Conservation (phyloP, 805 yeast genomes). For the Brettanomyces sp. region DNA sequence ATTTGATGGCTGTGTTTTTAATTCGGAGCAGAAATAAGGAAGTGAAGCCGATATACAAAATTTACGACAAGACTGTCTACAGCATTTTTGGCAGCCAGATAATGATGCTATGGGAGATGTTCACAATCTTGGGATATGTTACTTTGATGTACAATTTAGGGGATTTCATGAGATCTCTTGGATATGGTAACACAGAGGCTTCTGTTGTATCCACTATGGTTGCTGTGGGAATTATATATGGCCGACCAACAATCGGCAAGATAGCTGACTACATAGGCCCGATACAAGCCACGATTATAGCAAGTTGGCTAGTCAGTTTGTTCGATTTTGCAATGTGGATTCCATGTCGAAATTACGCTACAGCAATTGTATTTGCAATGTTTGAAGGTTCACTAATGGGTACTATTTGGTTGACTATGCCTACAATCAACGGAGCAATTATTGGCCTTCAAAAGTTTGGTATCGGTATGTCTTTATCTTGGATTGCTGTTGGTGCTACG, state of each 20-base stretch:
- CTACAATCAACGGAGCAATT: slow-evolving; percentile 41
- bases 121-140: slow-evolving; percentile 53
- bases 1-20: slow-evolving; percentile 24
- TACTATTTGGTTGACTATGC: slow-evolving; percentile 45
- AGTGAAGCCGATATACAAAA: slow-evolving; percentile 26
- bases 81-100: slow-evolving; percentile 26
- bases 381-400: slow-evolving; percentile 54
- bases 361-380: slow-evolving; percentile 43
- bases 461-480: slow-evolving; percentile 36
- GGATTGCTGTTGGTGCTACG: slow-evolving; percentile 41
- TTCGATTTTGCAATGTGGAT: slow-evolving; percentile 45
- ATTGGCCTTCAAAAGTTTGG: slow-evolving; percentile 46
- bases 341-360: slow-evolving; percentile 48
- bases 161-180: slow-evolving; percentile 51
- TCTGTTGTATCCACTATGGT: slow-evolving; percentile 52
- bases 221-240: slow-evolving; percentile 44
- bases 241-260: slow-evolving; percentile 48
- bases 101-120: slow-evolving; percentile 30
- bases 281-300: slow-evolving; percentile 32
- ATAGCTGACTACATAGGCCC: slow-evolving; percentile 45
- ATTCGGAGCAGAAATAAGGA: slow-evolving; percentile 29
- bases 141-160: slow-evolving; percentile 49
- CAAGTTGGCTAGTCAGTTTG: slow-evolving; percentile 30
- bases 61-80: slow-evolving; percentile 34
- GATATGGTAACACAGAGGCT: slow-evolving; percentile 46